Evolutionary conservation across 495 filamentous ascomycete species (phyloP).

Genomic region (Aspergillus egyptiacus): DNA sequence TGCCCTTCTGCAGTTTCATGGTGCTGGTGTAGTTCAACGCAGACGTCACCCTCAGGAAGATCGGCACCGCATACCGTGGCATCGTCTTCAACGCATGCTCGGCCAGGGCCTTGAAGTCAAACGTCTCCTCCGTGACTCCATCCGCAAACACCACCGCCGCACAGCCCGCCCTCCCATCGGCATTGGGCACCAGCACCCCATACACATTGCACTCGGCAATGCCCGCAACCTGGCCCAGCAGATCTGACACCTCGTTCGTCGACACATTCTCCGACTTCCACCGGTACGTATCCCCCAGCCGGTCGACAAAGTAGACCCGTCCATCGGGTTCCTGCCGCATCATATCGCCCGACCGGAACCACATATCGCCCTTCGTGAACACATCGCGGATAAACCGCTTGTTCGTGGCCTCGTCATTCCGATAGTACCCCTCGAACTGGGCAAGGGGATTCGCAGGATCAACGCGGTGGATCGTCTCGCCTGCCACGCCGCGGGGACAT

Average conservation of each 20-base stretch:
- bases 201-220: slow-evolving; percentile 3
- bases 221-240: background rate
- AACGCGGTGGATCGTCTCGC: too few species aligned
- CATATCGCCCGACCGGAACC: slow-evolving; percentile 5
- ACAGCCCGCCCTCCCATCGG: slow-evolving; percentile 4
- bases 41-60: background rate
- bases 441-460: too few species aligned
- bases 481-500: too few species aligned
- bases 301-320: slow-evolving; percentile 1
- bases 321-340: background rate
- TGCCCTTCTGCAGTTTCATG: slow-evolving; percentile 8
- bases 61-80: slow-evolving; percentile 8
- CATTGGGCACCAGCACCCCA: slow-evolving; percentile 2
- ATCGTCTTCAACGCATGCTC: background rate
- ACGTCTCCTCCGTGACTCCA: background rate
- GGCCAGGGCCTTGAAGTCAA: background rate
- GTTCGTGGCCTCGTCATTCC: background rate
- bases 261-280: slow-evolving; percentile 12
- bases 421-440: too few species aligned
- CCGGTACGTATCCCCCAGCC: slow-evolving; percentile 6
- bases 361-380: slow-evolving; percentile 6
- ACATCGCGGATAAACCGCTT: slow-evolving; percentile 1
- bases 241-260: slow-evolving; percentile 1
- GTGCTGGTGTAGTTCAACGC: slow-evolving; percentile 1
- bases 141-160: background rate